A percentile compares a stretch with the other conserved stretches of the same genome.
Conservation (phyloP, 1,139 yeast genomes). For the Taphrina betulina region DNA sequence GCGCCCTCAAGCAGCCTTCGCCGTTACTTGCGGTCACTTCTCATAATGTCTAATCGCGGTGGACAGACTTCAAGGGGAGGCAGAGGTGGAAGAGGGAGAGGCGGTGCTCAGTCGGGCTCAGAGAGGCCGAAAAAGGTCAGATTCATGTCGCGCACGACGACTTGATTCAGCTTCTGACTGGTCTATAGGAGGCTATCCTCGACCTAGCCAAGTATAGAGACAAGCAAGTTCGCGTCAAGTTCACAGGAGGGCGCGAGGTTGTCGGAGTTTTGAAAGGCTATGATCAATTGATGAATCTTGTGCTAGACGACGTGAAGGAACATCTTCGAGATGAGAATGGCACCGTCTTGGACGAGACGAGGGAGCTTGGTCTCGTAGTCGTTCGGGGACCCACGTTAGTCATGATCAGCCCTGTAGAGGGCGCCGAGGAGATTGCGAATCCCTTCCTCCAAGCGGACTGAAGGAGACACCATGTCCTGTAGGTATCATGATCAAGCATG, state of each 20-base stretch:
- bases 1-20: too few species aligned
- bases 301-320: conserved; percentile 79
- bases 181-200: conserved; percentile 72
- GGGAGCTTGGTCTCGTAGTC: conserved; percentile 72
- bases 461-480: too few species aligned
- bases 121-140: conserved; percentile 28
- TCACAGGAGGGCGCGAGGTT: conserved; percentile 83
- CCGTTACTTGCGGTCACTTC: too few species aligned
- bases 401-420: conserved; percentile 80
- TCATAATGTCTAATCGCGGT: too few species aligned
- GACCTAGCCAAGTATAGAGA: conserved; percentile 78
- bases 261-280: conserved; percentile 80
- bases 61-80: too few species aligned
- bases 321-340: conserved; percentile 64
- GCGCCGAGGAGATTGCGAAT: conserved; percentile 73
- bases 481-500: too few species aligned
- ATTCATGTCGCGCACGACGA: background rate
- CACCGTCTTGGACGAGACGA: conserved; percentile 53
- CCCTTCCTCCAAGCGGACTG: conserved; percentile 51
- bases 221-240: conserved; percentile 69
- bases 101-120: conserved; percentile 13
- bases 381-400: conserved; percentile 82
- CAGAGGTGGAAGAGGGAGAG: conserved; percentile 58
- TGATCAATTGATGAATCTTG: conserved; percentile 91
- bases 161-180: background rate